phyloP scores from a whole-genome alignment of 2,329 filamentous ascomycete species.

The Beauveria bassiana region DNA sequence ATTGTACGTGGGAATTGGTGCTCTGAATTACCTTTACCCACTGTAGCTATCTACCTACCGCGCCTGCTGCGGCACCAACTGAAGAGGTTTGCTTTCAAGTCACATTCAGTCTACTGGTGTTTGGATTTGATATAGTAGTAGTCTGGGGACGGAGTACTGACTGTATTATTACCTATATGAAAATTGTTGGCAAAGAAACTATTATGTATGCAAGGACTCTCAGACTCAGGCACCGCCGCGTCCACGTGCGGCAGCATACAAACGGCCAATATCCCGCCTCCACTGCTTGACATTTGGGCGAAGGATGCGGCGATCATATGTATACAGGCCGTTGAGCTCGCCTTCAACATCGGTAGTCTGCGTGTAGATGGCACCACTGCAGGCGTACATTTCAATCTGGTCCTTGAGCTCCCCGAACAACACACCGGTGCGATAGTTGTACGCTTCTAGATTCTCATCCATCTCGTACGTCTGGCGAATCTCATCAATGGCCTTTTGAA shows the following conservation, averaged over 20 bases:
- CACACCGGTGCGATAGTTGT: constrained; percentile 58
- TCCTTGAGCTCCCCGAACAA: constrained; percentile 55
- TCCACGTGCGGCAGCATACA: constrained; percentile 48
- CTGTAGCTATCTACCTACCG: background rate
- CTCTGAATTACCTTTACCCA: too few relatives aligned
- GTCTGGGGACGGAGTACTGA: too few relatives aligned
- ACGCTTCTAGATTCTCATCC: constrained; percentile 46
- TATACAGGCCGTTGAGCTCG: constrained; percentile 64
- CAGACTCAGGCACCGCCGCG: constrained; percentile 14
- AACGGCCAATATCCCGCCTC: constrained; percentile 48
- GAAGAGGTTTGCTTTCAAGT: background rate
- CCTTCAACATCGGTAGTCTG: constrained; percentile 70
- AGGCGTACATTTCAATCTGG: constrained; percentile 52
- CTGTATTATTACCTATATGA: background rate
- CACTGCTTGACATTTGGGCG: constrained; percentile 51
- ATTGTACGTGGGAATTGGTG: too few relatives aligned
- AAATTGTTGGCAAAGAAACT: background rate
- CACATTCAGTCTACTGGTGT: too few relatives aligned
- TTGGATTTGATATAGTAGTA: too few relatives aligned
- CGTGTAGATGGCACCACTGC: constrained; percentile 63
- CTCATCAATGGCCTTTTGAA: constrained; percentile 45
- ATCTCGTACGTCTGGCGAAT: constrained; percentile 65
- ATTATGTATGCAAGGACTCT: background rate
- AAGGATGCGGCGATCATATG: constrained; percentile 57
- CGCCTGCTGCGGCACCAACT: background rate